Conservation (phyloP, 129 eudicot species). For the Centella asiatica region DNA sequence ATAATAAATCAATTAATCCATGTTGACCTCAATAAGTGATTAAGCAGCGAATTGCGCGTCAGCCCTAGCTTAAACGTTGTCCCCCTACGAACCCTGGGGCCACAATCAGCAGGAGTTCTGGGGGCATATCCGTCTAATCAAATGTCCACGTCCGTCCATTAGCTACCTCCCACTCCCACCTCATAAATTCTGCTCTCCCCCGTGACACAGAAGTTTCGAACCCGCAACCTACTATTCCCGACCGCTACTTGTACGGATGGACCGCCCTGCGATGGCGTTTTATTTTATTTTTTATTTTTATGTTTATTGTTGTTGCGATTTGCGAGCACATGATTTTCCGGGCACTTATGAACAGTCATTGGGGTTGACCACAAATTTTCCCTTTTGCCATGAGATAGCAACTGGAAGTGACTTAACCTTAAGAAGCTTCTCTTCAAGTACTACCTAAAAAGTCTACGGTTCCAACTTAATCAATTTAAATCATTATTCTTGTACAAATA, state of each 20-base stretch:
- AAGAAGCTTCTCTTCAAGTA: neutral
- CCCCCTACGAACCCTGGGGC: too few species aligned
- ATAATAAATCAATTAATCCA: too few species aligned
- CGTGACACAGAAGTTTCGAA: neutral
- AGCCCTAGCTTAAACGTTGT: too few species aligned
- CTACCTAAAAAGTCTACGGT: neutral
- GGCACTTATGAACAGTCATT: slow-evolving; percentile 1
- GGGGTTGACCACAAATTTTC: neutral
- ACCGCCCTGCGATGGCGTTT: too few species aligned
- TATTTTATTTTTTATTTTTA: too few species aligned
- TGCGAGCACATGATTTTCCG: neutral
- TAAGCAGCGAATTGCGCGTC: too few species aligned
- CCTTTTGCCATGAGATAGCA: neutral
- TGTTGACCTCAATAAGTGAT: too few species aligned
- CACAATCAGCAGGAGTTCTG: neutral
- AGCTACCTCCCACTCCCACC: too few species aligned
- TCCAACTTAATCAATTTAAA: too few species aligned
- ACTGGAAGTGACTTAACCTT: slow-evolving; percentile 4
- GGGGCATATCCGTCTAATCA: slow-evolving; percentile 6
- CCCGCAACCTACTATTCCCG: slow-evolving; percentile 5
- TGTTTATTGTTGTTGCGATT: too few species aligned
- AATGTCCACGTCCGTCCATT: neutral
- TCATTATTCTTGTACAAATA: too few species aligned
- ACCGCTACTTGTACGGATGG: neutral
- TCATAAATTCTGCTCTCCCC: too few species aligned